Evolutionary conservation across 2,329 filamentous ascomycete species (phyloP).

Genomic region (Immersiporthe knoxdaviesiana): DNA sequence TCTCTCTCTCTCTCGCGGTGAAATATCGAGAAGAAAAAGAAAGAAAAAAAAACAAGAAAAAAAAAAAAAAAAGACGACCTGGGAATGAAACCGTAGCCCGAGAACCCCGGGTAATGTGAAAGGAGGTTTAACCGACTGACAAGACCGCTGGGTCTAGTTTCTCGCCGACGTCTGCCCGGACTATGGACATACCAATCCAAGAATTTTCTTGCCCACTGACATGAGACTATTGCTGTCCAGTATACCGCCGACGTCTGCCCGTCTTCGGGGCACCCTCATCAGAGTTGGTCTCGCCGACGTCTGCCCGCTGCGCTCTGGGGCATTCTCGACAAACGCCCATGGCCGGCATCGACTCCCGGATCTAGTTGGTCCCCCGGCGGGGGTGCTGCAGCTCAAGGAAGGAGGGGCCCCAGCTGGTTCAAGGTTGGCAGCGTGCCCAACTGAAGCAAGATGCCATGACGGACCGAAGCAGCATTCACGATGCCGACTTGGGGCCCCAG

Average conservation of each 20-base stretch:
- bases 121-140: not conserved
- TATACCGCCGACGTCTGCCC: constrained; percentile 10
- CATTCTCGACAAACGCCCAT: not conserved
- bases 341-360: constrained; percentile 2
- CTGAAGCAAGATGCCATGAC: not conserved
- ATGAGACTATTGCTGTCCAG: not conserved
- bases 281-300: not conserved
- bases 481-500: not conserved
- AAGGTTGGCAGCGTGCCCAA: not conserved
- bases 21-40: too few species aligned
- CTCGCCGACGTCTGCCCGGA: constrained; percentile 5
- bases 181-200: not conserved
- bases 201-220: not conserved
- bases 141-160: not conserved
- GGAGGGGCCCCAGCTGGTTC: not conserved
- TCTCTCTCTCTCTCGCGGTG: not conserved
- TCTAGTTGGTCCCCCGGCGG: not conserved
- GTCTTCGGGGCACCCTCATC: not conserved
- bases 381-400: not conserved
- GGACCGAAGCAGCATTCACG: not conserved
- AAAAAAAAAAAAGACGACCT: too few species aligned
- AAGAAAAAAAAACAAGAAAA: too few species aligned
- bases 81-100: not conserved
- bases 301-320: constrained; percentile 3
- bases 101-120: too few species aligned